These are phyloP conservation scores for Populus davidiana DNA, from an alignment of 345 rosid species.

Conservation along the genomic window DNA sequence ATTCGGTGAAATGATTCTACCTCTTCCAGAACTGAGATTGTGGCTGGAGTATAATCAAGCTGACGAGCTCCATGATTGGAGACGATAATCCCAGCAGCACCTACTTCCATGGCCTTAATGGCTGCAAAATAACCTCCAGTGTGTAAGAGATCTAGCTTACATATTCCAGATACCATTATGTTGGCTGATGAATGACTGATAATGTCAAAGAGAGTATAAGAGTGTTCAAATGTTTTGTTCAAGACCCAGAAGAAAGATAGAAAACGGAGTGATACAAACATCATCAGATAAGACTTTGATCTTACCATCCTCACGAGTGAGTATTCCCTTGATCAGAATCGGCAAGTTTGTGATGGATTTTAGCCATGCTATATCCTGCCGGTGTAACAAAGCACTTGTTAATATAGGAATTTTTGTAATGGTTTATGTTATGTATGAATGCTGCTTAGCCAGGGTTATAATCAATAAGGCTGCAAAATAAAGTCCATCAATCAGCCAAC, in stretches of 20 bases:
- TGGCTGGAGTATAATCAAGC: slow-evolving; percentile 66
- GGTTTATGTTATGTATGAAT: too few species aligned
- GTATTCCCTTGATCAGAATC: slow-evolving; percentile 66
- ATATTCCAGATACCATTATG: background rate
- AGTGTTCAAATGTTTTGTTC: background rate
- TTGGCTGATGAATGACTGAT: too few species aligned
- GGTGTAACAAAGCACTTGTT: background rate
- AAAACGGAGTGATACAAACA: background rate
- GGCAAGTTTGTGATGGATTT: slow-evolving; percentile 77
- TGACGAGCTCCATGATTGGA: slow-evolving; percentile 86
- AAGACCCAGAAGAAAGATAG: background rate
- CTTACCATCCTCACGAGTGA: slow-evolving; percentile 82
- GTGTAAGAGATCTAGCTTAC: background rate
- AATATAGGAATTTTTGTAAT: too few species aligned
- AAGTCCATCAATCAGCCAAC: too few species aligned
- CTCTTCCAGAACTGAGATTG: slow-evolving; percentile 68
- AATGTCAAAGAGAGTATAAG: too few species aligned
- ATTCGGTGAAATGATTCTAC: slow-evolving; percentile 19
- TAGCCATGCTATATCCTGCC: slow-evolving; percentile 78
- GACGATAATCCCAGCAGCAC: slow-evolving; percentile 67
- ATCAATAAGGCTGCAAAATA: too few species aligned
- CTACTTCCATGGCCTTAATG: slow-evolving; percentile 61
- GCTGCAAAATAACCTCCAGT: slow-evolving; percentile 36
- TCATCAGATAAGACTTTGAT: slow-evolving; percentile 16
- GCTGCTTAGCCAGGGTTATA: too few species aligned